Evolutionary conservation across 192 early-diverging fungal genomes (phyloP).

Genomic region (Oehlia diaphana): DNA sequence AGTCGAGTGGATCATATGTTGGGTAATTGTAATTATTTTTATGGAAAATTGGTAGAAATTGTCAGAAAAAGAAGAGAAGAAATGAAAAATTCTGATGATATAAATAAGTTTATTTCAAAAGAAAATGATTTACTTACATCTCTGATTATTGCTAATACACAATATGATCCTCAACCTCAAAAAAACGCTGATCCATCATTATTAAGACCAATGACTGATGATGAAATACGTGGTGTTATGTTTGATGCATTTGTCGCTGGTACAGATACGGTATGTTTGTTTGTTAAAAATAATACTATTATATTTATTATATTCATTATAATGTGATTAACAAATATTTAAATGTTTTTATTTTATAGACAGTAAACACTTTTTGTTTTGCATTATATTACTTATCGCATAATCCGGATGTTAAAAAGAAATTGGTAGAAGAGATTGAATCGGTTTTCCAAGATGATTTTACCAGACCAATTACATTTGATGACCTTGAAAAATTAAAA

Average conservation of each 20-base stretch:
- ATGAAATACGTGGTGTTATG: slow-evolving; percentile 13
- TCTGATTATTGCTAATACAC: not conserved
- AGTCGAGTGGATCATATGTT: not conserved
- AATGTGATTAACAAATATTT: no score
- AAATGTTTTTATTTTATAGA: not conserved
- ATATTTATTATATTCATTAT: not conserved
- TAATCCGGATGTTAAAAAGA: slow-evolving; percentile 4
- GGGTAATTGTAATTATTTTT: not conserved
- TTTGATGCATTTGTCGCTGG: slow-evolving; percentile 12
- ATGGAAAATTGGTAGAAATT: slow-evolving; percentile 11
- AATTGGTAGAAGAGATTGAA: not conserved
- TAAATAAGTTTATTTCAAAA: not conserved
- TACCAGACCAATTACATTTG: not conserved
- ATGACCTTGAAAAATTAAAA: slow-evolving; percentile 5
- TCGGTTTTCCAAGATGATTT: not conserved
- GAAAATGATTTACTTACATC: slow-evolving; percentile 16
- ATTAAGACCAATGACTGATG: not conserved
- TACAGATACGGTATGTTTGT: slow-evolving; percentile 8
- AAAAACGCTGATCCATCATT: not conserved
- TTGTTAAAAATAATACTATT: not conserved
- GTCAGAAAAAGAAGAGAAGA: slow-evolving; percentile 22
- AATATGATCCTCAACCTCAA: not conserved
- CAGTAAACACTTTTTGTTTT: not conserved
- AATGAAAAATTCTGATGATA: slow-evolving; percentile 1
- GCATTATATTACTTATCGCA: slow-evolving; percentile 1